Evolutionary conservation across 805 yeast genomes (phyloP).

Genomic region (Metschnikowia shivogae): DNA sequence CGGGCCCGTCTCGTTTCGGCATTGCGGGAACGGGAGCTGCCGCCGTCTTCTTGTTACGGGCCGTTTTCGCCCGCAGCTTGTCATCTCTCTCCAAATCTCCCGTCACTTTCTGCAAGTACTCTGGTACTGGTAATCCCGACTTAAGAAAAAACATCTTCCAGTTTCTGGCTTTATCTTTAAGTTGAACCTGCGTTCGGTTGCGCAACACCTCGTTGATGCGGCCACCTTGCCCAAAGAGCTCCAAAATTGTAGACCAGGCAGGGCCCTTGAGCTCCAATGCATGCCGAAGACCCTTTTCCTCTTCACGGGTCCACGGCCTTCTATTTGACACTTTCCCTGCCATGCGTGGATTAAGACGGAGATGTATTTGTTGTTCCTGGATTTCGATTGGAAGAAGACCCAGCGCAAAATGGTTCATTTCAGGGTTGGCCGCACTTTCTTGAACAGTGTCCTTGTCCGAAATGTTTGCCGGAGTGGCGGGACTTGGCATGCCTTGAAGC

Average conservation of each 20-base stretch:
- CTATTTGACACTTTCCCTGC: conserved; percentile 35
- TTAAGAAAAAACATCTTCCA: conserved; percentile 87
- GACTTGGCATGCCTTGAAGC: conserved; percentile 5
- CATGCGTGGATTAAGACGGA: conserved; percentile 31
- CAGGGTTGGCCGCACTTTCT: conserved; percentile 14
- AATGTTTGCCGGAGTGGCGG: not conserved
- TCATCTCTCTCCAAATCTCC: conserved; percentile 70
- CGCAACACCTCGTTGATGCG: conserved; percentile 75
- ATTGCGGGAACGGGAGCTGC: conserved; percentile 38
- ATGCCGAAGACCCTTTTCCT: conserved; percentile 76
- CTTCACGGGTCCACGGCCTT: conserved; percentile 83
- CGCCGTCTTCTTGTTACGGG: conserved; percentile 33
- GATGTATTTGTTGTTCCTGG: conserved; percentile 39
- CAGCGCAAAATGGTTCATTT: conserved; percentile 27
- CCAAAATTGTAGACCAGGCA: conserved; percentile 88
- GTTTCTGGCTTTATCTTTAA: conserved; percentile 94
- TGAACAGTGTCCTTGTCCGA: not conserved
- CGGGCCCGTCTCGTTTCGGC: conserved; percentile 5
- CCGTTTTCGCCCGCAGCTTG: conserved; percentile 33
- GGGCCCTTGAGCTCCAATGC: conserved; percentile 87
- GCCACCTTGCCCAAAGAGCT: conserved; percentile 93
- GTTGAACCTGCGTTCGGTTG: conserved; percentile 84
- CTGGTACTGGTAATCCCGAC: conserved; percentile 72
- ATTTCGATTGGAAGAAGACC: conserved; percentile 41
- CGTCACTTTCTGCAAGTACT: conserved; percentile 75